Conservation (phyloP, 202 grass and related monocot species). For the Panicum virgatum region DNA sequence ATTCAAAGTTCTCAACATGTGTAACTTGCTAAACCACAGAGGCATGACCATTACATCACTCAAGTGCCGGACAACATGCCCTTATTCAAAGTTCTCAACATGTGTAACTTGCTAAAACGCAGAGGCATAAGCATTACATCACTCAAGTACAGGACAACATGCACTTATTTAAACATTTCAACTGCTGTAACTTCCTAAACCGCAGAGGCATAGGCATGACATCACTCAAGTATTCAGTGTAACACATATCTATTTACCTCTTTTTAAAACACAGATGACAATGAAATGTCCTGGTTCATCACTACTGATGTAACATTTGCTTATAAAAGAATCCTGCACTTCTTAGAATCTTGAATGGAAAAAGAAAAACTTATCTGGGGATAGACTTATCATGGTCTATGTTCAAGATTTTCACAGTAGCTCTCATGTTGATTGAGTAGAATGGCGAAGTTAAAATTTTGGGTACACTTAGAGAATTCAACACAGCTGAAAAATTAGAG, state of each 20-base stretch:
- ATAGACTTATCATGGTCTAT: neutral
- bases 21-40: neutral
- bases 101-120: neutral
- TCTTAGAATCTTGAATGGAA: neutral
- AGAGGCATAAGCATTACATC: no score
- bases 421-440: neutral
- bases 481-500: neutral
- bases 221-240: neutral
- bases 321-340: neutral
- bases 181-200: neutral
- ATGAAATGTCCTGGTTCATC: neutral
- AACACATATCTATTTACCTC: neutral
- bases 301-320: neutral
- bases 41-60: no score
- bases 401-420: neutral
- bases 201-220: neutral
- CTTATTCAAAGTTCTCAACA: neutral
- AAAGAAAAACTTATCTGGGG: neutral
- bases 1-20: neutral
- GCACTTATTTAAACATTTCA: neutral
- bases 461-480: neutral
- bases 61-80: neutral
- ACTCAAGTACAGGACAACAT: neutral
- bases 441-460: neutral
- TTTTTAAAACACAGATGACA: neutral